Evolutionary conservation across 106 monocot species (phyloP), one percentile per base, ranked within the genome.

Genomic region (Cymbidium sinense): DNA sequence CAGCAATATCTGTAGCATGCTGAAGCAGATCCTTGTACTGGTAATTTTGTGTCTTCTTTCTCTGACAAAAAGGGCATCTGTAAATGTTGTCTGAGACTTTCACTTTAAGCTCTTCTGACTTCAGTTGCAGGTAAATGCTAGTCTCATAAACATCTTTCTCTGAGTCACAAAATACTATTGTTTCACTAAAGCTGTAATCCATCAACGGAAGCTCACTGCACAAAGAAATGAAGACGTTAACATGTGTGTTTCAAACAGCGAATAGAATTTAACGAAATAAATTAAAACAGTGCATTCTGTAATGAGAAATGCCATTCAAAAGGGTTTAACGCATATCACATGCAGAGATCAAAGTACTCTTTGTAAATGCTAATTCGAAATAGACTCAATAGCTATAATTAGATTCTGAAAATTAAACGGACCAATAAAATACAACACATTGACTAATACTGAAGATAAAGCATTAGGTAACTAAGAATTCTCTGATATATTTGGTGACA

Each of bases 21-120:
- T 93, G 92, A 77, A 93, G 84, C 8, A 93, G 75, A 23, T 93
- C 87, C 19, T 84, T 82, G 69, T 79, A 86, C 1, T 41, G 34
- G 77, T 88, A 93, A 39, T 76, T 76, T 36, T 89, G 89, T 67
- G 85, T 90, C 76, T 90, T 90, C 65, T 84, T 88, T 6, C 74
- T 73, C 0, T 50, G 50, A 70, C 93, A 93, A 73, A 88, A 93
- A 20, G 93, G 93, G 39, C 93, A 93, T 34, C 75, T 79, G 65
- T 82, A 93, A 6, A 37, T 80, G n/a, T 74, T 64, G 13, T 77
- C 78, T 21, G 75, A 39, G 43, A 78, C 52, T 75, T 81, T 80
- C 1, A 81, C 75, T 37, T 34, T 61, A n/a, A 71, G 10, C n/a
- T 80, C 81, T 8, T 50, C 75, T 19, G 35, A 34, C 35, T 75